These are phyloP conservation scores for Alloteropsis angusta DNA, from an alignment of 202 grass and related monocot species.

Conservation along the genomic window DNA sequence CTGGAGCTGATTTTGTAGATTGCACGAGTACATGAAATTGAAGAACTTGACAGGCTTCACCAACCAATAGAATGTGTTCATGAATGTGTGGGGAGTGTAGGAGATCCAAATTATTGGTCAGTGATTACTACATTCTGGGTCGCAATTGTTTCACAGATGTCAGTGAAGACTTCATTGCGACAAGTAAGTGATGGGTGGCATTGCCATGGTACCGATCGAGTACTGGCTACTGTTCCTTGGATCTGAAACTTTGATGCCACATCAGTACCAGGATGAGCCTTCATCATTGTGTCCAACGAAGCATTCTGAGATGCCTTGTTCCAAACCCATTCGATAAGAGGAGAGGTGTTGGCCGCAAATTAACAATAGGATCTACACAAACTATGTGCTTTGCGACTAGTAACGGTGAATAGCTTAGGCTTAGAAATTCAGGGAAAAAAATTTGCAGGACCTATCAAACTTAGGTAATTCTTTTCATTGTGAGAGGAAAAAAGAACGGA, in stretches of 20 bases:
- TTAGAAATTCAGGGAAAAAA: background rate
- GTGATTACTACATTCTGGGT: too few species aligned
- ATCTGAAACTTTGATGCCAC: conserved; percentile 7
- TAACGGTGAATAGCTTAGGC: background rate
- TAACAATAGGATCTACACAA: background rate
- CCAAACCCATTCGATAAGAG: background rate
- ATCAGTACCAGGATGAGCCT: background rate
- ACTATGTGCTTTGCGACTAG: too few species aligned
- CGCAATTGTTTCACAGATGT: background rate
- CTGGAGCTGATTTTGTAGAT: background rate
- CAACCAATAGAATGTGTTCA: background rate
- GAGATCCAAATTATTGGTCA: background rate
- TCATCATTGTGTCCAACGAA: conserved; percentile 17
- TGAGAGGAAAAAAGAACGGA: background rate
- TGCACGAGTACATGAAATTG: background rate
- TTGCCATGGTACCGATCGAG: background rate
- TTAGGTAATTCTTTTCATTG: background rate
- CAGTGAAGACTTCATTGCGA: background rate
- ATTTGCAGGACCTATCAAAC: background rate
- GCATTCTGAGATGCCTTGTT: background rate
- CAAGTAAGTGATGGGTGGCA: background rate
- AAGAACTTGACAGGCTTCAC: background rate
- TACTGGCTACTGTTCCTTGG: conserved; percentile 4
- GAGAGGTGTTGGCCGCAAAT: background rate
- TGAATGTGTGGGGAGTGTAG: background rate